Evolutionary conservation across 306 rosid genomes (phyloP), one percentile per base, ranked within the genome.

Genomic region (Cucurbita moschata): DNA sequence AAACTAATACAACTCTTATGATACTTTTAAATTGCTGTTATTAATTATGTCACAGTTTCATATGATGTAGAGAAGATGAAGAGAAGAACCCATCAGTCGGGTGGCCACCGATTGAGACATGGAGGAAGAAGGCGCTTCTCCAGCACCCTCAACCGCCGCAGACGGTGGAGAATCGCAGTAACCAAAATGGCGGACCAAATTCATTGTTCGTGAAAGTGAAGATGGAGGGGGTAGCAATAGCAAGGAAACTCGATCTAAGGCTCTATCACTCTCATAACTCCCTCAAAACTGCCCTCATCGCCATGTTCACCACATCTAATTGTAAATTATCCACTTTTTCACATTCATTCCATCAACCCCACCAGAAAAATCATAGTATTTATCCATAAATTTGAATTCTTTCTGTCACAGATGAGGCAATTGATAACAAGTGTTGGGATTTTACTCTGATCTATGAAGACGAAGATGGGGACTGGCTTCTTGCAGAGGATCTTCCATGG

Each of bases 71-170:
- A 3, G 26, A 18, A 11, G 80, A 76, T 5, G 81, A 72, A 75
- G 88, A 85, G 65, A 78, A 76, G 58, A 49, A 72, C 3, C 30
- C 10, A 13, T 56, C 82, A 7, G 89, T 90, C 75, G 96, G 98
- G 67, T 92, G 98, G 98, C 98, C 98, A 62, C 98, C 96, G 4
- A 86, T 92, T n/a, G 87, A 86, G 60, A 78, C 96, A 51, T 86
- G 91, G 87, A 84, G 91, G 79, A 87, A 77, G 81, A 90, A 83
- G 81, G 83, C 70, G 77, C 65, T 81, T 13, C 8, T 49, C 21
- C 19, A 50, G 30, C 74, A 21, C 0, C 70, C 39, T 14, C 80
- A 78, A 5, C 77, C 73, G 12, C 76, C 73, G 8, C 82, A 43
- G n/a, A 51, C 75, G 11, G 71, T 0, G 3, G 40, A 67, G 40